Evolutionary conservation across 169 alveolate species (phyloP).

Genomic region (Plasmodium gaboni): DNA sequence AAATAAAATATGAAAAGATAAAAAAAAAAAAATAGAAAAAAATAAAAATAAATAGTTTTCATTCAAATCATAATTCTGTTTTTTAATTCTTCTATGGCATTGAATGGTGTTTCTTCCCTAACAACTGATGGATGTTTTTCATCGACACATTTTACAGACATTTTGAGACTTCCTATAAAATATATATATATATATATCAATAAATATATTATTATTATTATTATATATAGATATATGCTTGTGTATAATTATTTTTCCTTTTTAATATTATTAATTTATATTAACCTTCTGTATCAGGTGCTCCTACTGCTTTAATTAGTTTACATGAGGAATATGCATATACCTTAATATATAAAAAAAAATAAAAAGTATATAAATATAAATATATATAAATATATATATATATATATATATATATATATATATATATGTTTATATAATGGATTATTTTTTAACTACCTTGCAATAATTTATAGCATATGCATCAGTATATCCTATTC

Average conservation of each 20-base stretch:
- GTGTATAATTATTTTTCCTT: not conserved
- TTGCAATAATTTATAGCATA: constrained; percentile 20
- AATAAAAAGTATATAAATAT: not conserved
- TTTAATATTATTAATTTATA: constrained; percentile 1
- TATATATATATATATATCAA: not conserved
- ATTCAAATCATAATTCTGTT: constrained; percentile 2
- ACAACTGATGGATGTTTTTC: constrained; percentile 38
- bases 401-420: constrained; percentile 7
- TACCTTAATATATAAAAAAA: constrained; percentile 5
- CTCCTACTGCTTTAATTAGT: constrained; percentile 59
- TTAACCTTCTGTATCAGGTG: constrained; percentile 46
- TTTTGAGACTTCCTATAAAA: constrained; percentile 16
- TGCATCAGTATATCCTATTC: constrained; percentile 74
- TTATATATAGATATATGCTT: not conserved
- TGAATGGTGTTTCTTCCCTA: constrained; percentile 15
- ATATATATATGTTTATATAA: not conserved
- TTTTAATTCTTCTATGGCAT: constrained; percentile 38
- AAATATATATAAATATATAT: not conserved
- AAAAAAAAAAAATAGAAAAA: constrained; percentile 6
- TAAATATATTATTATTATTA: not conserved
- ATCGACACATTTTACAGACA: constrained; percentile 71
- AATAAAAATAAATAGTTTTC: not conserved
- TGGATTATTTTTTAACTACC: constrained; percentile 6
- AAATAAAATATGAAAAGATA: not conserved
- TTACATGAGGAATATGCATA: constrained; percentile 42